Percentiles rank a stretch among this genome's conserved stretches.
These are phyloP conservation scores for Cladorrhinum samala DNA, from an alignment of 495 filamentous ascomycete genomes.

Conservation along the genomic window DNA sequence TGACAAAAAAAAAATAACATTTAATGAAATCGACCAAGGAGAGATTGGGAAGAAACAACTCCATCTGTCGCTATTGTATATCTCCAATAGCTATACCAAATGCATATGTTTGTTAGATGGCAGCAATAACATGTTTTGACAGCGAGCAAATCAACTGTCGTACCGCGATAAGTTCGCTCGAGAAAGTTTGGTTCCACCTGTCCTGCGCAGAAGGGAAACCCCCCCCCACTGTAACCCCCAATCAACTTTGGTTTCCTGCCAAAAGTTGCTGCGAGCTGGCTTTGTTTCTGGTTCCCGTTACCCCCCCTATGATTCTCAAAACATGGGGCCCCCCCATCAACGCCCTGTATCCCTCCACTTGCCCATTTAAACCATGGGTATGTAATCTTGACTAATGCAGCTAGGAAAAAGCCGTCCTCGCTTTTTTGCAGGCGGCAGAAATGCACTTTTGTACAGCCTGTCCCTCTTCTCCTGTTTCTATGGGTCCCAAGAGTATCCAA, in stretches of 20 bases:
- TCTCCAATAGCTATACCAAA: background rate
- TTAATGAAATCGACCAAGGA: background rate
- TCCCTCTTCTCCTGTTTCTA: background rate
- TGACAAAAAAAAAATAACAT: background rate
- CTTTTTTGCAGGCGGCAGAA: too few species aligned
- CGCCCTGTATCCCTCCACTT: background rate
- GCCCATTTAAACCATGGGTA: background rate
- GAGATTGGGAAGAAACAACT: background rate
- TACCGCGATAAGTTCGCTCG: too few species aligned
- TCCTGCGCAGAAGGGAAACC: too few species aligned
- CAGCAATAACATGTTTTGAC: too few species aligned
- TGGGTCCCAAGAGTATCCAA: background rate
- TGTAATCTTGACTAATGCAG: background rate
- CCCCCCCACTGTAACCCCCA: too few species aligned
- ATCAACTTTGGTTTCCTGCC: background rate
- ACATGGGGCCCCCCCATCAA: background rate
- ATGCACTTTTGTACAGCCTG: background rate
- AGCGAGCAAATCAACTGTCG: too few species aligned
- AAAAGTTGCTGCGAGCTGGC: too few species aligned
- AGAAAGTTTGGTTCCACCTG: too few species aligned
- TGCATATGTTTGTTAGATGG: background rate
- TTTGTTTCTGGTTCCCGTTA: too few species aligned
- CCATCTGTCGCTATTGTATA: background rate
- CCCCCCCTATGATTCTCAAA: background rate
- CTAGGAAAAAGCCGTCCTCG: background rate